These are phyloP conservation scores for Suaeda aralocaspica DNA, from an alignment of 148 eudicot genomes.

Conservation along the genomic window DNA sequence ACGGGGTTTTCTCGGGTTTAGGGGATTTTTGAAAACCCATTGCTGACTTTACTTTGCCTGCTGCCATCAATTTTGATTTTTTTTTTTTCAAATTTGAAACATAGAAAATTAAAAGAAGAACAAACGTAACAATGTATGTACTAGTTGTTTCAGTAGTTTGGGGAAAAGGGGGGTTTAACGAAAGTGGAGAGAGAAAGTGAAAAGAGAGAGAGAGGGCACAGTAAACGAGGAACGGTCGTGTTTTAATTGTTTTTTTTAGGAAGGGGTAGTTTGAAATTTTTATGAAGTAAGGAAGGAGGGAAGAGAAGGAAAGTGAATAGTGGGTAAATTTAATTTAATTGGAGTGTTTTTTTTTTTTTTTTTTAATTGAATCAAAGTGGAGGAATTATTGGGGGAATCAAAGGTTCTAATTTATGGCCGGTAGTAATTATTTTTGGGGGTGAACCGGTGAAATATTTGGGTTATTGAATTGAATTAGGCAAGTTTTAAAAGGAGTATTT, in stretches of 20 bases:
- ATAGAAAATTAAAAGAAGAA: no score
- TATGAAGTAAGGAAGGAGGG: not conserved
- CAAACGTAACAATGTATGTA: not conserved
- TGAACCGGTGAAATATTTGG: no score
- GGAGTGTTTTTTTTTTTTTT: not conserved
- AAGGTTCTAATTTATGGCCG: not conserved
- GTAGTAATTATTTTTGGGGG: not conserved
- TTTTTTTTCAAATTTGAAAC: no score
- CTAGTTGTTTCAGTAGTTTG: not conserved
- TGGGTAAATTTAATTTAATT: not conserved
- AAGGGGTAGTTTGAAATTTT: conserved; percentile 21
- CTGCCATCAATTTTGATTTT: conserved; percentile 42
- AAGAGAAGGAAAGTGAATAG: not conserved
- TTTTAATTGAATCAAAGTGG: not conserved
- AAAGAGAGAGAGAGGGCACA: conserved; percentile 16
- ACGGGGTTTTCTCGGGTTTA: conserved; percentile 28
- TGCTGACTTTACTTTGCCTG: conserved; percentile 65
- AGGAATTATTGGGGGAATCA: no score
- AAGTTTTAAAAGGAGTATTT: no score
- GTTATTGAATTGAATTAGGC: no score
- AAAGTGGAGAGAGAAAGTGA: conserved; percentile 4
- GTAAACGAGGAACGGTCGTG: conserved; percentile 53
- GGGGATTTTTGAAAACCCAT: conserved; percentile 63
- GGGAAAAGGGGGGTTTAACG: not conserved
- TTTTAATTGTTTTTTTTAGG: conserved; percentile 35